These are phyloP conservation scores for Mortierella sp. DNA, from an alignment of 371 early-diverging fungal genomes.

Conservation along the genomic window DNA sequence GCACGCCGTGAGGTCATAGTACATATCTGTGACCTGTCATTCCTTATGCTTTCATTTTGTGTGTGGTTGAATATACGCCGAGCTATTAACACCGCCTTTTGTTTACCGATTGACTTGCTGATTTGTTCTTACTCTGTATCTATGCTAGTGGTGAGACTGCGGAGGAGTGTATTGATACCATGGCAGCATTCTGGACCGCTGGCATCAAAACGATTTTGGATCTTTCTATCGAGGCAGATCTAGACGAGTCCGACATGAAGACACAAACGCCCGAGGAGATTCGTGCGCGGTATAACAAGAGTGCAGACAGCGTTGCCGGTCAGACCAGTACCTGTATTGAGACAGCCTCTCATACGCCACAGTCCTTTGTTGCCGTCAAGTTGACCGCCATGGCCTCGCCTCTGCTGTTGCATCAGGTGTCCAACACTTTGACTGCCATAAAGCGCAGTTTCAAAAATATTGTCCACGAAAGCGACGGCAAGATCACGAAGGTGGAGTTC, in stretches of 20 bases:
- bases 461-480: slow-evolving; percentile 61
- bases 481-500: slow-evolving; percentile 48
- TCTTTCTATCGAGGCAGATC: slow-evolving; percentile 88
- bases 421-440: slow-evolving; percentile 60
- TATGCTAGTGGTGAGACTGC: slow-evolving; percentile 90
- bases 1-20: no score
- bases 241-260: slow-evolving; percentile 58
- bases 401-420: slow-evolving; percentile 78
- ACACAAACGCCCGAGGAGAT: slow-evolving; percentile 54
- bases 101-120: no score
- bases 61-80: no score
- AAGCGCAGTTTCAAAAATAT: slow-evolving; percentile 54
- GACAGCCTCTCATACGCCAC: slow-evolving; percentile 72
- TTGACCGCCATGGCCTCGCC: slow-evolving; percentile 90
- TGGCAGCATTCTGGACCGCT: slow-evolving; percentile 71
- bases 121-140: no score
- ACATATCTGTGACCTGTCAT: neutral
- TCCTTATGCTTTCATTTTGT: no score
- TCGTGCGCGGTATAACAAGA: slow-evolving; percentile 42
- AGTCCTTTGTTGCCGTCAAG: slow-evolving; percentile 87
- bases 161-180: slow-evolving; percentile 83
- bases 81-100: no score
- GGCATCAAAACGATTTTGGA: slow-evolving; percentile 91
- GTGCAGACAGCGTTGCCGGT: slow-evolving; percentile 70
- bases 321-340: slow-evolving; percentile 72